These are phyloP conservation scores for Aspergillus pseudoviridinutans DNA, from an alignment of 2,329 filamentous ascomycete genomes.

Conservation along the genomic window DNA sequence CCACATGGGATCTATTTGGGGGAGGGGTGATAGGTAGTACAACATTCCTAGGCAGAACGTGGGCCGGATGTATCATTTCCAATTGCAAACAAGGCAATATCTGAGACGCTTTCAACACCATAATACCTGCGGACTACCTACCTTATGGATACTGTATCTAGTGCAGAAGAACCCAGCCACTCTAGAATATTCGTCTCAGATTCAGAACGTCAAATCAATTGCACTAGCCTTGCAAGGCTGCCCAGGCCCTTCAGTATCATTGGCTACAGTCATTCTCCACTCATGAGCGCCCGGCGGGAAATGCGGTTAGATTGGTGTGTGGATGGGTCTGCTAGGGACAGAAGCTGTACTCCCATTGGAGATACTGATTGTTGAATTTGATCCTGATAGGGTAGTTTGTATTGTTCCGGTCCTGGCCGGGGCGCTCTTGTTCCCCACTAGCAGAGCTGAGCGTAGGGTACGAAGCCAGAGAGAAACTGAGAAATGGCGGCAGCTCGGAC, in stretches of 20 bases:
- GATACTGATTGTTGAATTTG: background rate
- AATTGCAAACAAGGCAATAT: background rate
- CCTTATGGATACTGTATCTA: background rate
- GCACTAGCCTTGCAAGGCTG: constrained; percentile 21
- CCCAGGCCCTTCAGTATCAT: constrained; percentile 4
- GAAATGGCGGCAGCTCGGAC: background rate
- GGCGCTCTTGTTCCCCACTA: no score
- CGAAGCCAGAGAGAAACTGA: background rate
- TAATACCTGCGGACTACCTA: background rate
- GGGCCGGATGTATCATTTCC: background rate
- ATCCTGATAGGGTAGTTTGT: background rate
- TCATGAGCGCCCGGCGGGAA: background rate
- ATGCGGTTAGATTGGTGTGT: background rate
- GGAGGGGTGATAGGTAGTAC: background rate
- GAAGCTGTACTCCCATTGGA: background rate
- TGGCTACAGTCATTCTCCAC: background rate
- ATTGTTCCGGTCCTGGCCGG: background rate
- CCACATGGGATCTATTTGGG: background rate
- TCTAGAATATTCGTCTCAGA: no score
- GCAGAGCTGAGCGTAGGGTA: no score
- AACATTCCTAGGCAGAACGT: background rate
- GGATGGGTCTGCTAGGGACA: background rate
- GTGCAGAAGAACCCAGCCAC: no score
- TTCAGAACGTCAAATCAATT: background rate
- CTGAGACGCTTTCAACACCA: background rate